Base-by-base conservation (phyloP, 176 grass and related monocot species). In the Hsuehochloa calcarea region DNA sequence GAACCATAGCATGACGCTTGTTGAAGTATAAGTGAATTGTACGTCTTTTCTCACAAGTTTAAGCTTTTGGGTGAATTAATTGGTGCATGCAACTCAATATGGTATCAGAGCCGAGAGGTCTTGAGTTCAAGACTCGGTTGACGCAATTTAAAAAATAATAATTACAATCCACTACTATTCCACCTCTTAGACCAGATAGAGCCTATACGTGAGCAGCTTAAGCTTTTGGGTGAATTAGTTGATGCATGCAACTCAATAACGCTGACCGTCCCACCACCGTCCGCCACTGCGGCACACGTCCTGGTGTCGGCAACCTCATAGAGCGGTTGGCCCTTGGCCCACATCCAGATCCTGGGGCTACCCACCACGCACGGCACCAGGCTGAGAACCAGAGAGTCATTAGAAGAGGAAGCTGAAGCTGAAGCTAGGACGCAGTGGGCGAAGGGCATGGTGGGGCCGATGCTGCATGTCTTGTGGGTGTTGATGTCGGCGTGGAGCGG, bases 401-500 rank as follows among this genome's bases (percentile, higher is more conserved):
- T 19, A 31, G 78, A 22, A 58, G 23, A 0, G 25, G 72, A 39
- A n/a, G 38, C 38, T 39, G 22, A 44, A 51, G 20, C 4, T 65
- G 67, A 74, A 59, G 44, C 44, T 45, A 94, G 86, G 75, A 97
- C 1, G 76, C 67, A 75, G 87, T 77, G 84, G 38, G 95, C 93
- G 85, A 98, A 95, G 4, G 93, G 75, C 93, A 98, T 85, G 79
- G 85, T 91, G 72, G 95, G 95, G 22, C 95, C 95, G 51, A 98
- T 89, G 3, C 95, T 93, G 49, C 95, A 98, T 25, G 95, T 78
- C 86, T 90, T 94, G 72, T 81, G 84, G 1, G 90, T 88, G 88
- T 98, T 93, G 80, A 98, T 90, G 85, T 98, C 95, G 79, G 87
- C 87, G 88, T 98, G 95, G 85, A 98, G 88, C 1, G 93, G 95